Conservation (phyloP, 1,284 basidiomycete species). For the Boletus semigastroideus region DNA sequence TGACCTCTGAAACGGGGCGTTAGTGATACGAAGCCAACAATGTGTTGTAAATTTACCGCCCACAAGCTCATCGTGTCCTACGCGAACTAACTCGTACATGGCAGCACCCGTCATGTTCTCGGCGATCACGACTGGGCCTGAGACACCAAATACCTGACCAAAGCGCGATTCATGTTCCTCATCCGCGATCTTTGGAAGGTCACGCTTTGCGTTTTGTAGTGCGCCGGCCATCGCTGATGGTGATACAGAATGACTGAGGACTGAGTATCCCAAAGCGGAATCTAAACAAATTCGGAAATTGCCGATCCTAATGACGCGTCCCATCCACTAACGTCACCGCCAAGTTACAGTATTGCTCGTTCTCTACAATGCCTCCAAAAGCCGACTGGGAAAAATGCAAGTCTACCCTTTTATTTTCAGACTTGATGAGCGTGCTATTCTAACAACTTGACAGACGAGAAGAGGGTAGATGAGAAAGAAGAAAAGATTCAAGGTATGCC, state of each 20-base stretch:
- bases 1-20: conserved; percentile 72
- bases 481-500: conserved; percentile 88
- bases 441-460: conserved; percentile 58
- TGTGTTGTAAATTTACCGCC: conserved; percentile 57
- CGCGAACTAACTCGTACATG: conserved; percentile 96
- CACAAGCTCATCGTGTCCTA: conserved; percentile 96
- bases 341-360: conserved; percentile 8
- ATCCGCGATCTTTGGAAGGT: conserved; percentile 84
- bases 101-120: conserved; percentile 96
- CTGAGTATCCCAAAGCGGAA: conserved; percentile 33
- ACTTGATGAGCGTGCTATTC: neutral
- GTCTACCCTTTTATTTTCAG: conserved; percentile 23
- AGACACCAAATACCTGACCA: conserved; percentile 92
- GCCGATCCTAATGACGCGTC: conserved; percentile 38
- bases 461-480: conserved; percentile 80
- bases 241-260: conserved; percentile 1
- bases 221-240: conserved; percentile 77
- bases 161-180: conserved; percentile 89
- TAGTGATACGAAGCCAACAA: conserved; percentile 13
- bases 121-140: conserved; percentile 94
- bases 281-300: conserved; percentile 24
- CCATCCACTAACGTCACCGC: conserved; percentile 1
- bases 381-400: conserved; percentile 95
- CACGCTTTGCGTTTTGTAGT: conserved; percentile 84
- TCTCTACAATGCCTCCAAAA: conserved; percentile 78